Evolutionary conservation across 2,329 filamentous ascomycete species (phyloP).

Genomic region (Colletotrichum cereale): DNA sequence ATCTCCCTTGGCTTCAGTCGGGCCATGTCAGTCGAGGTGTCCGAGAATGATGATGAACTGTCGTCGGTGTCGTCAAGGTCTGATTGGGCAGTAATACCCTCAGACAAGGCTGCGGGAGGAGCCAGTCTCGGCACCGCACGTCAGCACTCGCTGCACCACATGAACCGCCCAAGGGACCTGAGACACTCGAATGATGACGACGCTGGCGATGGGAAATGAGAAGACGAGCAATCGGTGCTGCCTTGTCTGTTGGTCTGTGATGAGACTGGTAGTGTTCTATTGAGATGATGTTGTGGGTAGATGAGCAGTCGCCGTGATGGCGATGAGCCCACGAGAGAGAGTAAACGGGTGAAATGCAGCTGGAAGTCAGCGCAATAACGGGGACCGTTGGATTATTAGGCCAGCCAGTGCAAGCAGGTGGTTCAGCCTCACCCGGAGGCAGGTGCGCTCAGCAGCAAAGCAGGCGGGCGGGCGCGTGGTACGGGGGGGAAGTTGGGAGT

Average conservation of each 20-base stretch:
- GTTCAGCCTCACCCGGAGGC: conserved; percentile 39
- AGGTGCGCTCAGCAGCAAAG: background rate
- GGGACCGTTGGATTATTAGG: conserved; percentile 41
- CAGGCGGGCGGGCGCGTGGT: conserved; percentile 9
- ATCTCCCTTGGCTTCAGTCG: conserved; percentile 12
- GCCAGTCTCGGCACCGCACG: conserved; percentile 41
- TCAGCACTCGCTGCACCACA: conserved; percentile 41
- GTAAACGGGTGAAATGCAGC: conserved; percentile 38
- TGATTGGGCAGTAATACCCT: conserved; percentile 41
- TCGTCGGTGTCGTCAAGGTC: conserved; percentile 40
- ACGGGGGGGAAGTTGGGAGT: conserved; percentile 14
- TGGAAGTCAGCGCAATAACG: conserved; percentile 27
- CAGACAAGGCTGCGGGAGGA: conserved; percentile 41
- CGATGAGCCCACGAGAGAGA: conserved; percentile 41
- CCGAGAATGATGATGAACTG: conserved; percentile 26
- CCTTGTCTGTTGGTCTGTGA: background rate
- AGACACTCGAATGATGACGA: conserved; percentile 35
- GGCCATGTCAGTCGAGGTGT: conserved; percentile 21
- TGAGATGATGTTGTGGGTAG: conserved; percentile 8
- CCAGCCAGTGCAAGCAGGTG: conserved; percentile 20
- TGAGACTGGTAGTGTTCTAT: background rate
- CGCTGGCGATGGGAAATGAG: conserved; percentile 10
- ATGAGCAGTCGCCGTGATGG: conserved; percentile 40
- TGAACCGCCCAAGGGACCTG: conserved; percentile 30
- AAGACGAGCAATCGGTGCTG: conserved; percentile 16